These are phyloP conservation scores for Corynespora cassiicola DNA, from an alignment of 2,329 filamentous ascomycete species.

Conservation along the genomic window DNA sequence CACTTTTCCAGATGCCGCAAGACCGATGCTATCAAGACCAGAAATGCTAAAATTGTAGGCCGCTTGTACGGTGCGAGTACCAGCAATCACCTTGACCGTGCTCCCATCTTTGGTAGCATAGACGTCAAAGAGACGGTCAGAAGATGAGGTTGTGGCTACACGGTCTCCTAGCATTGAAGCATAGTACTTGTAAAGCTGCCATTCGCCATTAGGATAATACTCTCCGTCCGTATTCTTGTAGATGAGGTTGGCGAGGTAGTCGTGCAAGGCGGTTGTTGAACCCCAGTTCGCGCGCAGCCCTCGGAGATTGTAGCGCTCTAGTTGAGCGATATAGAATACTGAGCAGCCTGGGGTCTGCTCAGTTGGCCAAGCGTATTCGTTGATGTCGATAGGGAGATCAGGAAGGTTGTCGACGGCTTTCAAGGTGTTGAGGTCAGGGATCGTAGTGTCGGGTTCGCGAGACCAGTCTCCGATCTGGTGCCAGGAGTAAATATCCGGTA, in stretches of 20 bases:
- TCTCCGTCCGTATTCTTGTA: slow-evolving; percentile 37
- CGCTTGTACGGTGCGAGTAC: slow-evolving; percentile 35
- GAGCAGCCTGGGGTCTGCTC: slow-evolving; percentile 52
- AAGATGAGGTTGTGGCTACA: slow-evolving; percentile 43
- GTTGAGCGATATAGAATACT: slow-evolving; percentile 55
- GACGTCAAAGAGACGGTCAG: slow-evolving; percentile 46
- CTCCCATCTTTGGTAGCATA: slow-evolving; percentile 45
- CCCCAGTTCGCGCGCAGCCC: slow-evolving; percentile 58
- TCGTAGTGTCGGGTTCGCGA: slow-evolving; percentile 19
- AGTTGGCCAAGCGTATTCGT: slow-evolving; percentile 53
- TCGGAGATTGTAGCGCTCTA: slow-evolving; percentile 52
- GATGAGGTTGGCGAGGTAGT: slow-evolving; percentile 53
- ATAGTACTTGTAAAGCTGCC: slow-evolving; percentile 58
- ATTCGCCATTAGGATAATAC: slow-evolving; percentile 52
- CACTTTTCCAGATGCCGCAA: slow-evolving; percentile 23
- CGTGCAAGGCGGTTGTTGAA: slow-evolving; percentile 49
- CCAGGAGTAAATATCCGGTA: slow-evolving; percentile 55
- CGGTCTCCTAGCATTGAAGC: slow-evolving; percentile 53
- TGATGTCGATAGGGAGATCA: slow-evolving; percentile 51
- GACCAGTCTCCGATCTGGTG: slow-evolving; percentile 47
- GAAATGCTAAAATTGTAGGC: slow-evolving; percentile 46
- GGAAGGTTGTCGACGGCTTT: slow-evolving; percentile 39
- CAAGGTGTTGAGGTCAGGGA: slow-evolving; percentile 37
- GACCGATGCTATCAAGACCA: slow-evolving; percentile 39
- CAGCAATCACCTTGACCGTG: slow-evolving; percentile 45